A percentile compares a stretch with the other conserved stretches of the same genome.
These are phyloP conservation scores for Allium fistulosum DNA, from an alignment of 106 monocot species.

Conservation along the genomic window DNA sequence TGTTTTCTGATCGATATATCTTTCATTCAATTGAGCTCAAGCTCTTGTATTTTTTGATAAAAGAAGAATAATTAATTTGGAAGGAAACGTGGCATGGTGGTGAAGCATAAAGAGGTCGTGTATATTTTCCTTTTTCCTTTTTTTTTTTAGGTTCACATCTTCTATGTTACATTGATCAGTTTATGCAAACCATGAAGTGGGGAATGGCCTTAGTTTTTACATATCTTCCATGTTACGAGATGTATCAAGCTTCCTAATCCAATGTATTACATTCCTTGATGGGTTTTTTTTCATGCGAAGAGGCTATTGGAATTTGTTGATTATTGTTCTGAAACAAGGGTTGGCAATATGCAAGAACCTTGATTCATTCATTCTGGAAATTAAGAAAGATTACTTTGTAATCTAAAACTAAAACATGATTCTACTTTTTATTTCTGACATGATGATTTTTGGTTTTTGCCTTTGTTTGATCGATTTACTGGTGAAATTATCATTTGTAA, in stretches of 20 bases:
- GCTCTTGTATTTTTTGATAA: conserved; percentile 3
- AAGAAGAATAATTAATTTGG: neutral
- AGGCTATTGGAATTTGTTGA: too few species aligned
- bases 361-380: too few species aligned
- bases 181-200: too few species aligned
- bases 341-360: too few species aligned
- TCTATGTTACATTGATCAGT: neutral
- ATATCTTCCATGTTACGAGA: neutral
- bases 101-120: neutral
- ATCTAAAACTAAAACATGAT: too few species aligned
- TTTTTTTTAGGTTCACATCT: neutral
- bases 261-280: conserved; percentile 18
- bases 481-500: too few species aligned
- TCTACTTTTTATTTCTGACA: too few species aligned
- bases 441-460: too few species aligned
- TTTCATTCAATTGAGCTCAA: neutral
- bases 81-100: neutral
- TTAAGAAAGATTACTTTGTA: too few species aligned
- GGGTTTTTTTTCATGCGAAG: neutral
- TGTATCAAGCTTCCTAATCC: conserved; percentile 17
- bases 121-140: neutral
- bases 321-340: too few species aligned
- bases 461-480: too few species aligned
- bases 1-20: neutral
- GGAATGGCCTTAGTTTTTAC: too few species aligned